A percentile compares a stretch with the other conserved stretches of the same genome.
Conservation (phyloP, 2,329 filamentous ascomycete species). For the Alternaria gansuensis region DNA sequence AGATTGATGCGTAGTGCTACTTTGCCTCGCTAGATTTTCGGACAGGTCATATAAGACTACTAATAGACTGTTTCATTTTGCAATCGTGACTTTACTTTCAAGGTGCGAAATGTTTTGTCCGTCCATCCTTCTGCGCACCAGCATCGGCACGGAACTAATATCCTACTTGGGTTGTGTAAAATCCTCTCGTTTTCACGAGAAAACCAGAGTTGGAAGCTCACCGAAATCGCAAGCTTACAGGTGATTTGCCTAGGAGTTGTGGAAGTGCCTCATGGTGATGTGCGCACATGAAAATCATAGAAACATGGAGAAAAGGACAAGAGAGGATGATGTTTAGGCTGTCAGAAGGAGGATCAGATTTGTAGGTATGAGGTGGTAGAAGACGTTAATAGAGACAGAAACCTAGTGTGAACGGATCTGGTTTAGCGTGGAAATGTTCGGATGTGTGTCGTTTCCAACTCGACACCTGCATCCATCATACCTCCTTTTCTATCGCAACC, state of each 20-base stretch:
- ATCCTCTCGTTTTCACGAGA: background rate
- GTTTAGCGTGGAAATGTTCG: conserved; percentile 3
- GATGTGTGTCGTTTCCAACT: background rate
- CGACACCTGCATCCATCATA: background rate
- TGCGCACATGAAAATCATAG: conserved; percentile 24
- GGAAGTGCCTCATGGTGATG: too few species aligned
- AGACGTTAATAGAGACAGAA: background rate
- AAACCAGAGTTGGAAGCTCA: background rate
- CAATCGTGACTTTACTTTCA: background rate
- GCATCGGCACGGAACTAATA: too few species aligned
- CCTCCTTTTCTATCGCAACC: background rate
- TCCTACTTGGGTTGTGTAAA: too few species aligned
- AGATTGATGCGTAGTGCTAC: background rate
- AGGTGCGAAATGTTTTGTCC: too few species aligned
- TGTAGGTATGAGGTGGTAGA: background rate
- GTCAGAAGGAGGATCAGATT: background rate
- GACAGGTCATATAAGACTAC: background rate
- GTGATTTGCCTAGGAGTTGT: background rate
- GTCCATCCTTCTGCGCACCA: too few species aligned
- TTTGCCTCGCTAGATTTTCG: background rate
- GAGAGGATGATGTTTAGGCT: conserved; percentile 42
- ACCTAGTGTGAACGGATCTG: background rate
- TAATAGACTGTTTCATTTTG: background rate
- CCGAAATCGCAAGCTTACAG: background rate
- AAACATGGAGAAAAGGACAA: conserved; percentile 44